Percentiles rank a stretch among this genome's conserved stretches.
phyloP scores from a whole-genome alignment of 2,329 filamentous ascomycete species.

The Claviceps pusilla region DNA sequence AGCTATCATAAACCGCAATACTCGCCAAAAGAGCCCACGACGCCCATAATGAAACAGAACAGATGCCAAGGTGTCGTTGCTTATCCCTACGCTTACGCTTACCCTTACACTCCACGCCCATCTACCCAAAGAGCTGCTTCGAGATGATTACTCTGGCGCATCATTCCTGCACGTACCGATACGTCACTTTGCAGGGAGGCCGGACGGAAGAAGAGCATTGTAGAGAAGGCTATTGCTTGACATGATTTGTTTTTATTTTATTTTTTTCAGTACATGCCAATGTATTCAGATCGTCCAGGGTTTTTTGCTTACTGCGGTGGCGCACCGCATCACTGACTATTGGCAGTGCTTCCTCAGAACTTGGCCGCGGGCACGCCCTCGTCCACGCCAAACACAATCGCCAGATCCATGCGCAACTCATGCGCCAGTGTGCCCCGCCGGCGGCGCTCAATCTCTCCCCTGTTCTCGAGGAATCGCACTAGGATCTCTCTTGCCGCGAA shows the following conservation, averaged over 20 bases:
- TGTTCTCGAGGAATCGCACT: conserved; percentile 22
- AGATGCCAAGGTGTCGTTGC: neutral
- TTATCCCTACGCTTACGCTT: neutral
- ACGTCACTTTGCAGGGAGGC: too few species aligned
- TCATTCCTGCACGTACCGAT: too few species aligned
- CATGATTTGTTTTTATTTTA: too few species aligned
- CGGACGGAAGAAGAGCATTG: too few species aligned
- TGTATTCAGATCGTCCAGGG: too few species aligned
- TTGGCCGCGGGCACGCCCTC: conserved; percentile 6
- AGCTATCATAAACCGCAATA: too few species aligned
- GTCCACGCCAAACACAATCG: conserved; percentile 22
- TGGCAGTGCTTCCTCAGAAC: conserved; percentile 9
- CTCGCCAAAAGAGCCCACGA: too few species aligned
- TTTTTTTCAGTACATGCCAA: too few species aligned
- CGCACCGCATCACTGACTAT: too few species aligned
- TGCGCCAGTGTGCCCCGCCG: conserved; percentile 10
- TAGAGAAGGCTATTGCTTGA: too few species aligned
- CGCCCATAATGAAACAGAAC: neutral
- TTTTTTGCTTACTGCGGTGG: neutral
- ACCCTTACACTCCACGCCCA: too few species aligned
- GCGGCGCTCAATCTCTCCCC: conserved; percentile 8
- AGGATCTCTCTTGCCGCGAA: conserved; percentile 24
- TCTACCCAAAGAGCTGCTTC: too few species aligned
- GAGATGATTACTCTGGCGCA: neutral
- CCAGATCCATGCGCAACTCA: conserved; percentile 17